Evolutionary conservation across 1,284 basidiomycete genomes (phyloP).

Genomic region (Tausonia pullulans): DNA sequence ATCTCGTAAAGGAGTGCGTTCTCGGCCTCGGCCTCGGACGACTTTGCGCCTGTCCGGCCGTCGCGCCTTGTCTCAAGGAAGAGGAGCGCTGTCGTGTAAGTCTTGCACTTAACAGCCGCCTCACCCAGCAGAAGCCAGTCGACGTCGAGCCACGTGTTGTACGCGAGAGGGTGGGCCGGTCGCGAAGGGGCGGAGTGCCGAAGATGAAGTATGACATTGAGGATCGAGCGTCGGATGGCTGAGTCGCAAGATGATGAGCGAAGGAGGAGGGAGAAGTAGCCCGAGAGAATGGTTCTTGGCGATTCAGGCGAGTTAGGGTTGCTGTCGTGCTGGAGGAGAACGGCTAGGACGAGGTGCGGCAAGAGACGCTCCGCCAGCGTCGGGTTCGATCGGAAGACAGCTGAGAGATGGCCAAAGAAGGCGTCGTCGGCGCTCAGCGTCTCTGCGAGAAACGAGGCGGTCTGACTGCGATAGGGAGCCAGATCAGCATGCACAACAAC

Average conservation of each 20-base stretch:
- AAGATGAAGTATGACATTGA: constrained; percentile 70
- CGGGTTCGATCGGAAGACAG: constrained; percentile 47
- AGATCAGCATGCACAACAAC: neutral
- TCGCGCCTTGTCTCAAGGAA: constrained; percentile 66
- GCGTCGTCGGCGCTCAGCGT: constrained; percentile 44
- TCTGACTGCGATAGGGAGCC: constrained; percentile 19
- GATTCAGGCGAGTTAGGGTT: neutral
- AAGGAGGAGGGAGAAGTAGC: constrained; percentile 46
- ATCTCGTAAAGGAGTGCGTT: constrained; percentile 65
- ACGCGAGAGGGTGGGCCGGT: constrained; percentile 45
- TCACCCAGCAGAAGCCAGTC: constrained; percentile 60
- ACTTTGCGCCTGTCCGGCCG: constrained; percentile 7
- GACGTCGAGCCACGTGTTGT: constrained; percentile 74
- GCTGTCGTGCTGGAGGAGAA: constrained; percentile 38
- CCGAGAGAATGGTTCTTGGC: constrained; percentile 39
- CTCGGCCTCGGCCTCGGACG: constrained; percentile 9
- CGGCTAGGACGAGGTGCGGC: constrained; percentile 61
- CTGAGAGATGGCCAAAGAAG: constrained; percentile 58
- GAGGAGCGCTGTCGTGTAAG: constrained; percentile 77
- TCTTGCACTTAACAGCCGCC: constrained; percentile 63
- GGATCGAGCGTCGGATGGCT: constrained; percentile 45
- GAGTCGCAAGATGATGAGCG: neutral
- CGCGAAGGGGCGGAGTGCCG: constrained; percentile 38
- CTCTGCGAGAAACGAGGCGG: constrained; percentile 53
- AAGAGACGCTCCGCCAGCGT: constrained; percentile 55